Percentiles rank a stretch among this genome's conserved stretches.
These are phyloP conservation scores for Sanghuangporus baumii DNA, from an alignment of 1,284 basidiomycete species.

Conservation along the genomic window DNA sequence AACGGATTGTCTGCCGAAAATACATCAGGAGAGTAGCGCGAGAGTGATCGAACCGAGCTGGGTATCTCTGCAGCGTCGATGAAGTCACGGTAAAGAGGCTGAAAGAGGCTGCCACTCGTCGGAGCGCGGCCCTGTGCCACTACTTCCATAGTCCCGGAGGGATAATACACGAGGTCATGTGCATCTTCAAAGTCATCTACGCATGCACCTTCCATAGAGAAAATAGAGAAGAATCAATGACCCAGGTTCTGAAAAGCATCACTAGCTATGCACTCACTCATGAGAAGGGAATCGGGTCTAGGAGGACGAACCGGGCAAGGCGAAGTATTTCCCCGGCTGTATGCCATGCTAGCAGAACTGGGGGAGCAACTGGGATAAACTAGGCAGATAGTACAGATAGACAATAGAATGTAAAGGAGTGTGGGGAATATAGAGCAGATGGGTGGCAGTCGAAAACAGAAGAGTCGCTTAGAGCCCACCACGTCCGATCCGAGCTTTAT, in stretches of 20 bases:
- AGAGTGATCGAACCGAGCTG: constrained; percentile 1
- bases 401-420: not conserved
- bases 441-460: not conserved
- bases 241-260: not conserved
- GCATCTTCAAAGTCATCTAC: constrained; percentile 1
- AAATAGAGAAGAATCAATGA: not conserved
- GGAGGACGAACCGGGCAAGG: not conserved
- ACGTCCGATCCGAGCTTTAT: not conserved
- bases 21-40: not conserved
- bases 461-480: not conserved
- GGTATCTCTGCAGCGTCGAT: constrained; percentile 2
- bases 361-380: not conserved
- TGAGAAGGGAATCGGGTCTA: not conserved
- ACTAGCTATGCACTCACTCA: not conserved
- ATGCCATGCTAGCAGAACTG: not conserved
- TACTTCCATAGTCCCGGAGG: not conserved
- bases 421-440: not conserved
- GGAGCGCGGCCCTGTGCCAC: not conserved
- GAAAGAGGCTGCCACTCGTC: constrained; percentile 2
- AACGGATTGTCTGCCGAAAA: not conserved
- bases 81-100: not conserved
- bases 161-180: constrained; percentile 1
- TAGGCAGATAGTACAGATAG: not conserved
- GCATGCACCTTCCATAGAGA: not conserved
- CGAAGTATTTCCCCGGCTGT: not conserved